Base-by-base conservation (phyloP, 345 rosid species). In the Jatropha curcas region DNA sequence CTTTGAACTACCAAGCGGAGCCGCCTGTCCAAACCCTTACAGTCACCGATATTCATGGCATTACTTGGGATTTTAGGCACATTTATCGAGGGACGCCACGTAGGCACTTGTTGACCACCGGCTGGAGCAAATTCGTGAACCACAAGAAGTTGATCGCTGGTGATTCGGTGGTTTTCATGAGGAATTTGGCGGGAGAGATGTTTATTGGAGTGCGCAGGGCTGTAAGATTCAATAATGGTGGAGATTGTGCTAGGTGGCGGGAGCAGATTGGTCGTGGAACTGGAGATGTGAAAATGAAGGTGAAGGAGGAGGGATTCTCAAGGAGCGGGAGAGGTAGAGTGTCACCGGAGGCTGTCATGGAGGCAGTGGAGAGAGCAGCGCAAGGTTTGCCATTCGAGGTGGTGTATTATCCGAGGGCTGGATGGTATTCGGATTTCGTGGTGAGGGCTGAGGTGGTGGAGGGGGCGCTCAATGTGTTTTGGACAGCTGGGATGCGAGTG, bases 91-190 rank as follows among this genome's bases (percentile, higher is more conserved):
- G 98, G 11, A 94, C 98, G 17, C 99, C 98, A 2, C 87, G 97
- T 51, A 80, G 98, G 17, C 99, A 95, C 66, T 72, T 92, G 75
- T 81, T 95, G 41, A 92, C 98, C 61, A 92, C 98, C 7, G 99
- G 98, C 12, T 95, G 99, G 99, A 90, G 96, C 81, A 95, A 89
- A 81, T 95, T 95, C 69, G 97, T 95, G 6, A 95, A 95, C 65
- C 53, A 34, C 11, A 95, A 95, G 92, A 90, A 88, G 81, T 84
- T 95, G 1, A 87, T 95, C 60, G 96, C 99, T 3, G 97, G 98
- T 0, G 99, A 95, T 73, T 86, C 96, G 0, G 91, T 92, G 9
- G 91, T 95, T 1, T 95, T 92, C 76, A 89, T 94, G 97, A 89
- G 80, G 81, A 86, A 84, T 75, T 67, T 77, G 25, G 70, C 12